Conservation (phyloP, 2,329 filamentous ascomycete genomes). For the Reticulascus tulasneorum region DNA sequence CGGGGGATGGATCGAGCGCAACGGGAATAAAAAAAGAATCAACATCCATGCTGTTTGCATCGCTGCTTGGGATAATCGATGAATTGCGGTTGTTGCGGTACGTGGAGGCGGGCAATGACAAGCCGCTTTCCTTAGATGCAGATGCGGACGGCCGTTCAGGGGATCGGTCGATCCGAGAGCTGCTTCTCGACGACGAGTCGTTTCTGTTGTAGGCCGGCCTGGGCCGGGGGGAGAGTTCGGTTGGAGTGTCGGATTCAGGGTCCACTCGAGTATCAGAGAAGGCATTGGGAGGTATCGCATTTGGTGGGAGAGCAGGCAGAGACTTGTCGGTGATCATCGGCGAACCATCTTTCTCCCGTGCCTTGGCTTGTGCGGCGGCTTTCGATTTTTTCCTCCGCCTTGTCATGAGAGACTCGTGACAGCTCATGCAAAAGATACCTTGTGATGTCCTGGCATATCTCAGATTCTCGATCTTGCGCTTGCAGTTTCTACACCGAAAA, state of each 20-base stretch:
- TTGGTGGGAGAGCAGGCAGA: conserved; percentile 82
- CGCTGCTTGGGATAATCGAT: conserved; percentile 49
- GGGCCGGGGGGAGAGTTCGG: conserved; percentile 64
- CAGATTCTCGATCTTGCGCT: conserved; percentile 96
- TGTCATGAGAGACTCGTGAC: conserved; percentile 95
- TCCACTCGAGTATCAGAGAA: conserved; percentile 59
- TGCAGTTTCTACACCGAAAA: conserved; percentile 97
- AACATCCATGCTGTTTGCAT: conserved; percentile 44
- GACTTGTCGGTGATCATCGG: conserved; percentile 84
- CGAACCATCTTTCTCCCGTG: conserved; percentile 58
- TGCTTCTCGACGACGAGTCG: conserved; percentile 53
- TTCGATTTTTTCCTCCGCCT: conserved; percentile 83
- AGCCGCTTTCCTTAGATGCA: conserved; percentile 48
- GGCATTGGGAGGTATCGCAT: conserved; percentile 58
- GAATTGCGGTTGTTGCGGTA: conserved; percentile 79
- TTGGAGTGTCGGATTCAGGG: conserved; percentile 58
- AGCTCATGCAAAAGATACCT: conserved; percentile 99
- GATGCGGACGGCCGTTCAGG: conserved; percentile 47
- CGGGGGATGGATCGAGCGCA: conserved; percentile 66
- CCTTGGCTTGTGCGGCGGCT: conserved; percentile 56
- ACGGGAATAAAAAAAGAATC: conserved; percentile 73
- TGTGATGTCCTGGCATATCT: conserved; percentile 96
- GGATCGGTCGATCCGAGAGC: conserved; percentile 48
- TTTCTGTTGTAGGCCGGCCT: conserved; percentile 45
- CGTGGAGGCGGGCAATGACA: conserved; percentile 68